Conservation (phyloP, 371 early-diverging fungal species). For the Mortierella sp. region DNA sequence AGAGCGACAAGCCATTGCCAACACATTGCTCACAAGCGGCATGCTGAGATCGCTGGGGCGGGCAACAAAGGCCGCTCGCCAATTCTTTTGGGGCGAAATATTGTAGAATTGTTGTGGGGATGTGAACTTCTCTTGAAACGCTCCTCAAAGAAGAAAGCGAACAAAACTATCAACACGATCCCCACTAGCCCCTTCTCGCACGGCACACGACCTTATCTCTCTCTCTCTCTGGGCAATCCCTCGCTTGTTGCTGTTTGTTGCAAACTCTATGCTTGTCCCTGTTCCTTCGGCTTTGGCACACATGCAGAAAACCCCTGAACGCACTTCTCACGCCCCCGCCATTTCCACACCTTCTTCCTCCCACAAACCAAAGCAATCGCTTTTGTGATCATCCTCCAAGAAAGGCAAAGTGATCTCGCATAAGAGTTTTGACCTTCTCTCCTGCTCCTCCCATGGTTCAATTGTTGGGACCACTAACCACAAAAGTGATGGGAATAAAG, state of each 20-base stretch:
- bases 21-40: not conserved
- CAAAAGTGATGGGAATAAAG: not conserved
- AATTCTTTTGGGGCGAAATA: slow-evolving; percentile 6
- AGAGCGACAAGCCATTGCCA: not conserved
- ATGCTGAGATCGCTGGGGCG: not conserved
- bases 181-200: not conserved
- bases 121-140: slow-evolving; percentile 1
- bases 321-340: too few relatives aligned
- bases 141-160: not conserved
- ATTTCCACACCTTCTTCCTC: too few relatives aligned
- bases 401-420: not conserved
- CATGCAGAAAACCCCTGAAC: too few relatives aligned
- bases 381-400: not conserved
- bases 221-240: not conserved
- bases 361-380: not conserved
- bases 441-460: not conserved
- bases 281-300: not conserved
- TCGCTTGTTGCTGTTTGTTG: not conserved
- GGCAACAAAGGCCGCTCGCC: not conserved
- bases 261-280: too few relatives aligned
- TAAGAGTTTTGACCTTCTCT: not conserved
- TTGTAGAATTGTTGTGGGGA: not conserved
- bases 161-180: not conserved
- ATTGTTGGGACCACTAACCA: not conserved
- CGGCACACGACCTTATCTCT: slow-evolving; percentile 10